These are phyloP conservation scores for Podaxis sp. DNA, from an alignment of 768 basidiomycete genomes.

Conservation along the genomic window DNA sequence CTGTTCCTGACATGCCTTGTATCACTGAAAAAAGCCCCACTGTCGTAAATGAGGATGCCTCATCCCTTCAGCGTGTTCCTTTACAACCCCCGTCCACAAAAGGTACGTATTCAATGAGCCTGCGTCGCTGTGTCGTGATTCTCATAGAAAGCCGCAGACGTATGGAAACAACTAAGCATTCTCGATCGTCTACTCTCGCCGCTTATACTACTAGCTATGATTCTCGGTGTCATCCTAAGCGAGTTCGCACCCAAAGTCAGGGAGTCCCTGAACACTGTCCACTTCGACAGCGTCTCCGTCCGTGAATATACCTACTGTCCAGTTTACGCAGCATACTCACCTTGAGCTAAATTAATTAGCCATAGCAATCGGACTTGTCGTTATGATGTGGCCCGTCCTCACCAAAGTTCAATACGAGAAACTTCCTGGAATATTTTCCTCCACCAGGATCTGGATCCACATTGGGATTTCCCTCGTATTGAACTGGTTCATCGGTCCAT, in stretches of 20 bases:
- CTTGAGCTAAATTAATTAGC: constrained; percentile 38
- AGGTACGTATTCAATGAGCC: background rate
- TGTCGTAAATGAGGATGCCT: no score
- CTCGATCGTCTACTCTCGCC: constrained; percentile 8
- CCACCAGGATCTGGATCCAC: constrained; percentile 61
- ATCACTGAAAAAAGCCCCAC: no score
- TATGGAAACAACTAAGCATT: constrained; percentile 6
- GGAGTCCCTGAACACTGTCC: constrained; percentile 56
- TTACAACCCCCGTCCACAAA: background rate
- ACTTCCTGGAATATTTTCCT: constrained; percentile 54
- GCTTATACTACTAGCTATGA: constrained; percentile 3
- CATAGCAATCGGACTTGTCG: constrained; percentile 74
- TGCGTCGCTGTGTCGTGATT: background rate
- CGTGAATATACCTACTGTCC: constrained; percentile 47
- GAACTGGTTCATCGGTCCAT: constrained; percentile 81
- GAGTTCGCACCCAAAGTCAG: constrained; percentile 61
- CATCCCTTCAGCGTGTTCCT: background rate
- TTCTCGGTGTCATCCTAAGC: constrained; percentile 52
- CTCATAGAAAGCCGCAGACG: background rate
- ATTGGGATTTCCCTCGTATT: constrained; percentile 63
- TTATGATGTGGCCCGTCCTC: constrained; percentile 88
- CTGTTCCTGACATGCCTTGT: no score
- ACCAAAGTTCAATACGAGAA: constrained; percentile 77
- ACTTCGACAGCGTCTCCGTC: constrained; percentile 69
- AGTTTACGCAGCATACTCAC: background rate